A percentile compares a stretch with the other conserved stretches of the same genome.
These are phyloP conservation scores for Leccinum truebloodii DNA, from an alignment of 768 basidiomycete species.

Conservation along the genomic window DNA sequence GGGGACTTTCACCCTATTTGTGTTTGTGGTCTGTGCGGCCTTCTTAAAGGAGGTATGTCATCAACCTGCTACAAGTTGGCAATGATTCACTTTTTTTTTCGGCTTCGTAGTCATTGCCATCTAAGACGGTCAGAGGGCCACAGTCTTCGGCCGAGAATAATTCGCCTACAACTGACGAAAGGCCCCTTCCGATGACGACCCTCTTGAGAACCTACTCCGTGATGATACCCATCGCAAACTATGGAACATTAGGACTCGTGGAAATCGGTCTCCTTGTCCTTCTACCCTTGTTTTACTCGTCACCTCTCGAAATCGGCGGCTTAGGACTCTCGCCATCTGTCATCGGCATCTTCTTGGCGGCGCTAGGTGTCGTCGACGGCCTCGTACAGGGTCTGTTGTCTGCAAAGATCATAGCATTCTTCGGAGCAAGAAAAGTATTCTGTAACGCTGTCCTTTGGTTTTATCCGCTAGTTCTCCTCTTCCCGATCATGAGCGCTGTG, in stretches of 20 bases:
- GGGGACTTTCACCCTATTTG: slow-evolving; percentile 11
- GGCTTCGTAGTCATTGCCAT: slow-evolving; percentile 27
- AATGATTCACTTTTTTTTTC: background rate
- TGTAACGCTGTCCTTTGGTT: slow-evolving; percentile 39
- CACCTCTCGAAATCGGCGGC: slow-evolving; percentile 45
- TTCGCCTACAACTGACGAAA: background rate
- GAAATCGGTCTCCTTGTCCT: slow-evolving; percentile 43
- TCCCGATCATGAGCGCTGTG: slow-evolving; percentile 47
- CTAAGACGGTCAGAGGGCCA: slow-evolving; percentile 7
- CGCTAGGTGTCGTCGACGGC: slow-evolving; percentile 40
- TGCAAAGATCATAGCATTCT: slow-evolving; percentile 37
- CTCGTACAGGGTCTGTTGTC: slow-evolving; percentile 43
- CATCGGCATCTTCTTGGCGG: slow-evolving; percentile 43
- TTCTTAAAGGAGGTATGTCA: slow-evolving; percentile 35
- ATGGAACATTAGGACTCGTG: slow-evolving; percentile 42
- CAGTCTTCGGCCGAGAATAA: background rate
- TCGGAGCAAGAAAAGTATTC: slow-evolving; percentile 46
- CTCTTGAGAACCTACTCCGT: slow-evolving; percentile 34
- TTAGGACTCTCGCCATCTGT: slow-evolving; percentile 40
- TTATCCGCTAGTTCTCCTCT: slow-evolving; percentile 40
- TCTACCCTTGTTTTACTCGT: slow-evolving; percentile 46
- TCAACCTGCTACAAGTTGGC: background rate
- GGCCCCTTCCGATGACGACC: slow-evolving; percentile 34
- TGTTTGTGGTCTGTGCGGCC: slow-evolving; percentile 20
- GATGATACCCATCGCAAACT: slow-evolving; percentile 45